Evolutionary conservation across 306 rosid species (phyloP), one percentile per base, ranked within the genome.

Genomic region (Cyclanthera cordifolia): DNA sequence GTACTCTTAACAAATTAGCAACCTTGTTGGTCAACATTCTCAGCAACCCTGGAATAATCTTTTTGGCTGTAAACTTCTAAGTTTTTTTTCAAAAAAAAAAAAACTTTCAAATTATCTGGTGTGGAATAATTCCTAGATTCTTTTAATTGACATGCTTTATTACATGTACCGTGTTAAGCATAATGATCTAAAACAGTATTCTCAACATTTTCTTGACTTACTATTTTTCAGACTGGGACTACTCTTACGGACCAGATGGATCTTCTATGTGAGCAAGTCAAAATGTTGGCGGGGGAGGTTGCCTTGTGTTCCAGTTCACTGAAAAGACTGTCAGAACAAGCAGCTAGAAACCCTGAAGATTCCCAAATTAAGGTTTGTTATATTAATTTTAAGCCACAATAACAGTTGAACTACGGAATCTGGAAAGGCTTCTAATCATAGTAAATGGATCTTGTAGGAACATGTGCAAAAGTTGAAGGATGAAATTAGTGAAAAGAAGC

Each of bases 261-360:
- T 82, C 91, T 90, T 76, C 85, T 85, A 41, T 85, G 83, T 64
- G 96, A 90, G 79, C 96, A 87, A 85, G 86, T 87, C 60, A 90
- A 90, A 74, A 87, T 90, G 88, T 78, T 87, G 79, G 95, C 96
- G 45, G 95, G 91, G 48, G 96, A 90, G 82, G 90, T 90, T 82
- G 96, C 96, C 48, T 77, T 90, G 21, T 84, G 88, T 77, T 75
- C 82, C 61, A 90, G 96, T 78, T 90, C 96, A 70, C 81, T 90
- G 67, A 90, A 85, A 84, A 84, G 96, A 81, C 76, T 90, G 67
- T 84, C 88, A 10, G 95, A 90, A 58, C 87, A 84, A 79, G 91
- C 90, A 28, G 81, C 81, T 68, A 77, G 28, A 52, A 75, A 74
- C 53, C 95, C 95, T 69, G 90, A 81, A 57, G 90, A 90, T 82